Conservation (phyloP, 352 stramenopile genomes). For the Globisporangium emineosum region DNA sequence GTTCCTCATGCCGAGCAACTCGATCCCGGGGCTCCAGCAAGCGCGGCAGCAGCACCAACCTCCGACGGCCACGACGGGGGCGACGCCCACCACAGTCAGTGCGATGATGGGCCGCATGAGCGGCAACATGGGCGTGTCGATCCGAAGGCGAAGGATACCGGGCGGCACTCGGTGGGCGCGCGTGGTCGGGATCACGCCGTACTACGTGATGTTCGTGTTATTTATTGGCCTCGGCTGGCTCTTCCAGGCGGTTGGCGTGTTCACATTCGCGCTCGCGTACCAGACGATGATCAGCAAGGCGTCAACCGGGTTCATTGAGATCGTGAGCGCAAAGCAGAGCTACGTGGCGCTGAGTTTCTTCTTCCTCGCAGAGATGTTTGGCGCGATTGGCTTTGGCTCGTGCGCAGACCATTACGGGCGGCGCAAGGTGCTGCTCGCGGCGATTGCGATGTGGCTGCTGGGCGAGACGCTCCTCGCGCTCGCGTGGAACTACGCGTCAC, state of each 20-base stretch:
- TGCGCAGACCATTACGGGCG: constrained; percentile 61
- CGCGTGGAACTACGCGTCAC: constrained; percentile 35
- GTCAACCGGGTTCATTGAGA: not conserved
- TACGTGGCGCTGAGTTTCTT: constrained; percentile 32
- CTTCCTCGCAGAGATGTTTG: constrained; percentile 45
- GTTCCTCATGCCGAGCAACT: constrained; percentile 14
- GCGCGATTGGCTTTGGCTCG: constrained; percentile 44
- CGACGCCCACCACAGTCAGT: not conserved
- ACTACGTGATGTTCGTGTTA: constrained; percentile 43
- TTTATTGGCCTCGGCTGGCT: constrained; percentile 49
- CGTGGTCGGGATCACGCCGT: constrained; percentile 35
- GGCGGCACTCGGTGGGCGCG: constrained; percentile 21
- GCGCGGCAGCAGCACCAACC: not conserved
- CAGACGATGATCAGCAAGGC: constrained; percentile 8
- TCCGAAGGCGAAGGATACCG: constrained; percentile 17
- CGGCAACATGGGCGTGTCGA: constrained; percentile 19
- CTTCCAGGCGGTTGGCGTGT: constrained; percentile 37
- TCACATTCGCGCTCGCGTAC: constrained; percentile 18
- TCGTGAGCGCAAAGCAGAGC: constrained; percentile 10
- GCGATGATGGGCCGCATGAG: constrained; percentile 6
- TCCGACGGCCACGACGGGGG: not conserved
- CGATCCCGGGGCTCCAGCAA: constrained; percentile 6
- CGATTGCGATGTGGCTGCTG: constrained; percentile 35
- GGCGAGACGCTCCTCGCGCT: constrained; percentile 36
- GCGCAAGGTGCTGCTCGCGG: constrained; percentile 35